phyloP scores from a whole-genome alignment of 2,329 filamentous ascomycete species.

The Phaeosphaeriaceae sp. region DNA sequence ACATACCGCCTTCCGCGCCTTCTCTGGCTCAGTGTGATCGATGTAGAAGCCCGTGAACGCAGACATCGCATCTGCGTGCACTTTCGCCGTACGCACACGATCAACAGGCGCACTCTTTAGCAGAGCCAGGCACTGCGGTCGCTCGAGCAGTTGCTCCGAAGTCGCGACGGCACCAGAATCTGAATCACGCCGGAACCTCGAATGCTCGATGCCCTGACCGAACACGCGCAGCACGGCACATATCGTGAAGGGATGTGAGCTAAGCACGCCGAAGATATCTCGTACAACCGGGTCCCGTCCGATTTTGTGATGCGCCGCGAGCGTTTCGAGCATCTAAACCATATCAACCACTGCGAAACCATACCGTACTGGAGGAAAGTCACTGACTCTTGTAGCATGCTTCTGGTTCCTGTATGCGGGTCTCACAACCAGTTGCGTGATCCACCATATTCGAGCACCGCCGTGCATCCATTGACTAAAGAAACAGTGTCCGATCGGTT shows the following conservation, averaged over 20 bases:
- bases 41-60: slow-evolving; percentile 10
- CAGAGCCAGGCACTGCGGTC: background rate
- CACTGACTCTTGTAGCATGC: slow-evolving; percentile 13
- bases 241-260: slow-evolving; percentile 7
- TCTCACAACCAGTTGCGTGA: slow-evolving; percentile 15
- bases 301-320: slow-evolving; percentile 11
- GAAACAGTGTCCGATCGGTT: slow-evolving; percentile 13
- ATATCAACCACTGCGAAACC: background rate
- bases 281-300: background rate
- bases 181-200: slow-evolving; percentile 11
- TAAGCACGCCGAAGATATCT: slow-evolving; percentile 11
- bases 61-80: background rate
- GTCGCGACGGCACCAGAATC: background rate
- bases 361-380: background rate
- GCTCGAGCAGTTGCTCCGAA: slow-evolving; percentile 5
- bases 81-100: slow-evolving; percentile 1
- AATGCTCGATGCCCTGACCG: slow-evolving; percentile 13
- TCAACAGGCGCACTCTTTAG: slow-evolving; percentile 7
- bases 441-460: slow-evolving; percentile 13
- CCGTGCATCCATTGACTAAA: slow-evolving; percentile 13
- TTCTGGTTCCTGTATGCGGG: slow-evolving; percentile 13
- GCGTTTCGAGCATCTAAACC: slow-evolving; percentile 13
- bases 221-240: slow-evolving; percentile 15
- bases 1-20: slow-evolving; percentile 1
- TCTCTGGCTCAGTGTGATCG: slow-evolving; percentile 1